phyloP scores from a whole-genome alignment of 108 stramenopile species.

The Schizochytrium sp. region DNA sequence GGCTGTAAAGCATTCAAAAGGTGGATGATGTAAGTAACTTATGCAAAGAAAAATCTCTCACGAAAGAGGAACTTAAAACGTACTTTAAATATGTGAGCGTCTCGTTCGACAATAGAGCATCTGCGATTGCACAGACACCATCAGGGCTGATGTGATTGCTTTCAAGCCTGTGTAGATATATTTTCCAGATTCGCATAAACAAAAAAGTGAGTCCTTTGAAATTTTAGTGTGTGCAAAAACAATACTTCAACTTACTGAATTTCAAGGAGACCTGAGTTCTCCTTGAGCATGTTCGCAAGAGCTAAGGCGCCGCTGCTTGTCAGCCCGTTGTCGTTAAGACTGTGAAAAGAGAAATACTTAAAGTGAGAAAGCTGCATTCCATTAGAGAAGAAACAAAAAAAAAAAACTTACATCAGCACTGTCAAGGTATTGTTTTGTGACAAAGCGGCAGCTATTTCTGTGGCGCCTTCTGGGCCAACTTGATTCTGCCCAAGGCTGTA shows the following conservation, averaged over 20 bases:
- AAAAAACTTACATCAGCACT: too few relatives aligned
- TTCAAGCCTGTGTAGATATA: background rate
- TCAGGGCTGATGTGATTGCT: background rate
- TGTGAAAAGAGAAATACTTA: background rate
- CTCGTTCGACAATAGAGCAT: background rate
- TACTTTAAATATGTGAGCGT: background rate
- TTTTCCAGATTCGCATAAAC: background rate
- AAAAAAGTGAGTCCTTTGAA: background rate
- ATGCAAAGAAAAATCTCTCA: background rate
- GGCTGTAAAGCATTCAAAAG: background rate
- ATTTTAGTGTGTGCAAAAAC: background rate
- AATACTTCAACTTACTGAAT: background rate
- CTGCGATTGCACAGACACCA: background rate
- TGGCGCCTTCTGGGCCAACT: too few relatives aligned
- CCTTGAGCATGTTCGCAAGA: background rate
- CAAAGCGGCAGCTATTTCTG: too few relatives aligned
- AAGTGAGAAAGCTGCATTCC: too few relatives aligned
- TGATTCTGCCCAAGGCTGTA: too few relatives aligned
- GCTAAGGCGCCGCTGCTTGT: background rate
- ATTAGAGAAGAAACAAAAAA: too few relatives aligned
- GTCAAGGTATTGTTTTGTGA: too few relatives aligned
- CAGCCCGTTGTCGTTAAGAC: background rate
- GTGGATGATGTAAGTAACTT: too few relatives aligned
- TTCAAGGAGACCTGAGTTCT: background rate
- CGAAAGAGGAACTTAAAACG: background rate